phyloP scores from a whole-genome alignment of 352 stramenopile species.

The Globisporangium viniferum region DNA sequence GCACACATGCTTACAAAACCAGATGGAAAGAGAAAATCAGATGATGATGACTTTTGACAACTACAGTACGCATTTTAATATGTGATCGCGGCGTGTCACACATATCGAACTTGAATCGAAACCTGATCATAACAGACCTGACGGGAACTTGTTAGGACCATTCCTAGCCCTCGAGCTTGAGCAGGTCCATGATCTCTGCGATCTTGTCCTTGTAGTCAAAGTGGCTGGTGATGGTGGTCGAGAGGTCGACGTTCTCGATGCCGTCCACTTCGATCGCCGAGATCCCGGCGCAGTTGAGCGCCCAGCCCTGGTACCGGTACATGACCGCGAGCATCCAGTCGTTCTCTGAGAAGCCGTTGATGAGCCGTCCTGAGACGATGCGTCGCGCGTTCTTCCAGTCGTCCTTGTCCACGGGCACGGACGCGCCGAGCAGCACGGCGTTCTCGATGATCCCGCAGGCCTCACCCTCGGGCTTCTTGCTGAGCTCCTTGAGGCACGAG shows the following conservation, averaged over 20 bases:
- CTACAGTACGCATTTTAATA: neutral
- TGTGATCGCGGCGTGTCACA: neutral
- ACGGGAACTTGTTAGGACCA: neutral
- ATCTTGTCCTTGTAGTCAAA: constrained; percentile 90
- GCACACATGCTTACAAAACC: neutral
- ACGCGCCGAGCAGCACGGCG: constrained; percentile 80
- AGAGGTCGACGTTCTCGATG: constrained; percentile 84
- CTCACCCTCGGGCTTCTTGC: constrained; percentile 42
- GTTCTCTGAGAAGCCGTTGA: constrained; percentile 90
- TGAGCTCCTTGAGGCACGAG: constrained; percentile 86
- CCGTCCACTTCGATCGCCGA: constrained; percentile 54
- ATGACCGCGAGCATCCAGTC: constrained; percentile 91
- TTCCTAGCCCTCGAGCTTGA: constrained; percentile 46
- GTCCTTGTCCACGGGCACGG: constrained; percentile 50
- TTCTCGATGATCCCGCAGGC: constrained; percentile 85
- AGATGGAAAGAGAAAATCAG: neutral
- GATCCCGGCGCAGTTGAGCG: constrained; percentile 75
- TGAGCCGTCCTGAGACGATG: constrained; percentile 80
- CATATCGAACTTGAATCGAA: too few species aligned
- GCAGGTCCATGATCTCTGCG: constrained; percentile 64
- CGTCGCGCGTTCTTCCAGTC: constrained; percentile 69
- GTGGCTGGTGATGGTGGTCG: constrained; percentile 71
- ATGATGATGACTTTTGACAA: neutral
- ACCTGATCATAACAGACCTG: too few species aligned
- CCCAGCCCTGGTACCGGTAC: constrained; percentile 86